phyloP scores from a whole-genome alignment of 202 grass and related monocot species.

The Panicum hallii region DNA sequence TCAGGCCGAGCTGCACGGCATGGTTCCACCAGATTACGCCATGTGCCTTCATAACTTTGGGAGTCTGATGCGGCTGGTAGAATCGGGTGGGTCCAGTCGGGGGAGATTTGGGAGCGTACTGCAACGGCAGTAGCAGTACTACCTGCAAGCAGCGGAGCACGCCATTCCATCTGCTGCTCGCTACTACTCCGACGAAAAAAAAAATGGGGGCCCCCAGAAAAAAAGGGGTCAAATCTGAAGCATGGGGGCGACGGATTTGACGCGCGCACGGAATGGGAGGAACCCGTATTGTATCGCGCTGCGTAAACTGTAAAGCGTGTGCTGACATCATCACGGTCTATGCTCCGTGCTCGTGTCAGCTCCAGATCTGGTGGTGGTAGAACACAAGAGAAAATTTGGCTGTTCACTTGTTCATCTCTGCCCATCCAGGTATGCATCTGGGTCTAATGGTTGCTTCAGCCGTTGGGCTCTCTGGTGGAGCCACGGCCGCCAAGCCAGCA shows the following conservation, averaged over 20 bases:
- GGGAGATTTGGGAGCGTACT: slow-evolving; percentile 35
- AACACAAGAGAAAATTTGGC: neutral
- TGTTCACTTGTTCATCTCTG: neutral
- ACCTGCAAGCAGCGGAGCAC: neutral
- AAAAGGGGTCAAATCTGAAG: slow-evolving; percentile 16
- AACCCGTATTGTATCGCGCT: neutral
- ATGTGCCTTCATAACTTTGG: slow-evolving; percentile 23
- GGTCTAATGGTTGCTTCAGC: too few species aligned
- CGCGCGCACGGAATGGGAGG: slow-evolving; percentile 43
- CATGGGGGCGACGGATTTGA: slow-evolving; percentile 24
- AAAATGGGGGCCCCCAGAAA: neutral
- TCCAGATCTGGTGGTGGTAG: neutral
- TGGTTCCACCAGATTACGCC: neutral
- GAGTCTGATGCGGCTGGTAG: neutral
- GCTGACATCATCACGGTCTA: neutral
- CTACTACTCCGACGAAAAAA: too few species aligned
- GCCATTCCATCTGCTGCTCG: slow-evolving; percentile 28
- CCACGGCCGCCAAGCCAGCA: neutral
- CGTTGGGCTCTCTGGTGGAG: slow-evolving; percentile 2
- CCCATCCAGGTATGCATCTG: neutral
- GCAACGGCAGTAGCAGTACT: slow-evolving; percentile 17
- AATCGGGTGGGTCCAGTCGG: neutral
- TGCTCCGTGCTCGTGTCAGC: neutral
- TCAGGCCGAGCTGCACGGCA: neutral
- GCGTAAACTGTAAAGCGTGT: neutral